These are phyloP conservation scores for Mycena galopus DNA, from an alignment of 768 basidiomycete species.

Conservation along the genomic window DNA sequence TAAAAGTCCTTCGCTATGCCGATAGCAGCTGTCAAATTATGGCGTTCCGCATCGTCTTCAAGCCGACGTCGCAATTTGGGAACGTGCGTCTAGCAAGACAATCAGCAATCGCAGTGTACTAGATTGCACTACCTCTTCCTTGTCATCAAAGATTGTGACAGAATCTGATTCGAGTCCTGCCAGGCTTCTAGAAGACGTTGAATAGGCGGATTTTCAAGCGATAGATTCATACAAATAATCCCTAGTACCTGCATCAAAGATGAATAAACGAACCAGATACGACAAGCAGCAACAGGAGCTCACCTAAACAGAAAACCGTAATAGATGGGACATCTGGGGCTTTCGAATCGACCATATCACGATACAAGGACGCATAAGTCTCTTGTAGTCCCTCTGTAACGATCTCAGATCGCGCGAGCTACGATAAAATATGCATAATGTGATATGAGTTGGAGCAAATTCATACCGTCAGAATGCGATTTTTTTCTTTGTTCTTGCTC, in stretches of 20 bases:
- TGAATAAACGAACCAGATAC: background rate
- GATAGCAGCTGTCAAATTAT: constrained; percentile 29
- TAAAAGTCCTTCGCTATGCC: background rate
- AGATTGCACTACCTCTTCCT: constrained; percentile 20
- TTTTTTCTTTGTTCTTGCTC: background rate
- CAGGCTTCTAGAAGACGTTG: constrained; percentile 1
- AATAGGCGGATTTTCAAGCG: background rate
- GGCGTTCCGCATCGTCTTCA: constrained; percentile 23
- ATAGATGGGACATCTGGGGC: constrained; percentile 13
- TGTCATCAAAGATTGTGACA: constrained; percentile 4
- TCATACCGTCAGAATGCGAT: constrained; percentile 28
- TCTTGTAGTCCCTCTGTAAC: constrained; percentile 9
- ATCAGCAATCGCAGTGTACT: background rate
- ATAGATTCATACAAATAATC: constrained; percentile 26
- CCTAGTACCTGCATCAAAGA: constrained; percentile 20
- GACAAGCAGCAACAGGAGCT: background rate
- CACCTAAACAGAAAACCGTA: constrained; percentile 31
- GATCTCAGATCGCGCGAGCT: constrained; percentile 25
- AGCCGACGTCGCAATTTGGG: constrained; percentile 24
- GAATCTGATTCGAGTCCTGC: constrained; percentile 11
- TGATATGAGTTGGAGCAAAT: background rate
- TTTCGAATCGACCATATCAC: background rate
- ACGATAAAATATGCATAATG: background rate
- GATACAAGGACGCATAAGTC: constrained; percentile 17
- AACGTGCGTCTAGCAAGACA: constrained; percentile 25